Evolutionary conservation across 1,139 yeast species (phyloP).

Genomic region (Lodderomyces orthopsilosis): DNA sequence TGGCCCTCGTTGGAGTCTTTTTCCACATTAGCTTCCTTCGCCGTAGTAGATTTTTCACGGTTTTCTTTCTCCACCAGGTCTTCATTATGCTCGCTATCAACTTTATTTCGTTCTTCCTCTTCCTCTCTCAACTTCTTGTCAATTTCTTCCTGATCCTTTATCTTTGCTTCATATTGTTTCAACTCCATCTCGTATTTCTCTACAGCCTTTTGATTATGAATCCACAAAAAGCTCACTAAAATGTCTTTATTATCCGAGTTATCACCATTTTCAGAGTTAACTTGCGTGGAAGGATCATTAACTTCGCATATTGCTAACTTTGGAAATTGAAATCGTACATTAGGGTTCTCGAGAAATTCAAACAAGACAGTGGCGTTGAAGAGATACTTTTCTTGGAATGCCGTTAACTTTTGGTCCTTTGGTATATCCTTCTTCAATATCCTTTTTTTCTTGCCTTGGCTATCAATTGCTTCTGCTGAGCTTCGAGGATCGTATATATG

Average conservation of each 20-base stretch:
- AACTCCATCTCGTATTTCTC: constrained; percentile 44
- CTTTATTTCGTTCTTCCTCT: constrained; percentile 26
- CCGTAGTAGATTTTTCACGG: too few relatives aligned
- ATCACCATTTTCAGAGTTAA: constrained; percentile 24
- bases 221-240: constrained; percentile 61
- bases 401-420: constrained; percentile 57
- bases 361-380: constrained; percentile 72
- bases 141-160: constrained; percentile 23
- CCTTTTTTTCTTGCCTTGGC: background rate
- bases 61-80: background rate
- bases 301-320: constrained; percentile 74
- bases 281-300: constrained; percentile 23
- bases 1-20: too few relatives aligned
- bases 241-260: constrained; percentile 43
- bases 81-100: constrained; percentile 35
- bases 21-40: too few relatives aligned
- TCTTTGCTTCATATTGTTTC: constrained; percentile 28
- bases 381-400: constrained; percentile 71
- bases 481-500: constrained; percentile 2
- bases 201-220: constrained; percentile 53
- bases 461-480: background rate
- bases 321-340: constrained; percentile 72
- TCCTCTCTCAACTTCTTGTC: constrained; percentile 22
- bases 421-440: constrained; percentile 22
- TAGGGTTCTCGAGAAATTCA: constrained; percentile 79